phyloP scores from a whole-genome alignment of 2,329 filamentous ascomycete species.

The Sporothrix pallida region DNA sequence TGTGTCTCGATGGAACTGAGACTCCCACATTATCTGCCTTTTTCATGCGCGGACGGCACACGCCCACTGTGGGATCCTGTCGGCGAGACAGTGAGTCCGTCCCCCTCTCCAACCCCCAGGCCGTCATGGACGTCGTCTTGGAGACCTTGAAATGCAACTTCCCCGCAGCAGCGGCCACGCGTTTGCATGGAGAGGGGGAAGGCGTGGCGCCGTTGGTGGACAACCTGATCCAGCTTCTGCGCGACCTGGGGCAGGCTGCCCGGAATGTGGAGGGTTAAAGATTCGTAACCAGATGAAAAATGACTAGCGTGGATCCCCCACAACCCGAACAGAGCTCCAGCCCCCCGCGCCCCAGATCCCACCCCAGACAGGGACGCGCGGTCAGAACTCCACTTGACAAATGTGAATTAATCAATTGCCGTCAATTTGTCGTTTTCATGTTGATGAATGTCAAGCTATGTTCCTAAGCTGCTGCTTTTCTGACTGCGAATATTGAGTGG shows the following conservation, averaged over 20 bases:
- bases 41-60: slow-evolving; percentile 59
- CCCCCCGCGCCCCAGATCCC: neutral
- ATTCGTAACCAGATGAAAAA: too few relatives aligned
- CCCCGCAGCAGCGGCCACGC: slow-evolving; percentile 1
- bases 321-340: neutral
- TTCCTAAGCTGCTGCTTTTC: too few relatives aligned
- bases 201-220: slow-evolving; percentile 67
- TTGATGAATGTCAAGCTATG: too few relatives aligned
- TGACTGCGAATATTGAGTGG: too few relatives aligned
- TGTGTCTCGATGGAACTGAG: slow-evolving; percentile 64
- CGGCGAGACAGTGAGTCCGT: slow-evolving; percentile 52
- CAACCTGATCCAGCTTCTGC: slow-evolving; percentile 68
- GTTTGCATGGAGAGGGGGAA: slow-evolving; percentile 36
- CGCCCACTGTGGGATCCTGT: slow-evolving; percentile 47
- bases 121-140: slow-evolving; percentile 64
- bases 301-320: slow-evolving; percentile 14
- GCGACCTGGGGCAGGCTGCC: slow-evolving; percentile 55
- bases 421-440: too few relatives aligned
- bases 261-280: slow-evolving; percentile 24
- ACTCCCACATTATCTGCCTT: slow-evolving; percentile 61
- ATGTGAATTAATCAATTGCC: too few relatives aligned
- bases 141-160: slow-evolving; percentile 63
- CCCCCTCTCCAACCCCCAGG: slow-evolving; percentile 60
- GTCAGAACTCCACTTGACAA: neutral
- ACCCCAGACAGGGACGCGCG: neutral